These are phyloP conservation scores for Fusarium protoensiforme DNA, from an alignment of 2,329 filamentous ascomycete genomes.

Conservation along the genomic window DNA sequence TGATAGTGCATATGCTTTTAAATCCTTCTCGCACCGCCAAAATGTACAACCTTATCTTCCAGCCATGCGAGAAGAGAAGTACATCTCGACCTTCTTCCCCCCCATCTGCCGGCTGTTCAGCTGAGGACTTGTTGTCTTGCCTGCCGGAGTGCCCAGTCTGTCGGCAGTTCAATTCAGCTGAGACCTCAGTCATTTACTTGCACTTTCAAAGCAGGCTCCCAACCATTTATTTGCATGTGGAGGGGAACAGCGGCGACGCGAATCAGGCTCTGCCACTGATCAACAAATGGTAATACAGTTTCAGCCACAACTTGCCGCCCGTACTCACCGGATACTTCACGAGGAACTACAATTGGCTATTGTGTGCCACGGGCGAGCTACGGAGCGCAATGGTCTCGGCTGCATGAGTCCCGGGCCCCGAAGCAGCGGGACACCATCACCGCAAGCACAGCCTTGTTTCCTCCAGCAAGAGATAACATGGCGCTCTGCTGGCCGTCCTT, in stretches of 20 bases:
- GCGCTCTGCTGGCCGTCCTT: neutral
- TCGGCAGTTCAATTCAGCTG: neutral
- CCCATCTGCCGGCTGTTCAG: neutral
- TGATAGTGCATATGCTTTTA: neutral
- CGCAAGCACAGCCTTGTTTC: neutral
- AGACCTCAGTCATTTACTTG: neutral
- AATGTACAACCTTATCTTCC: neutral
- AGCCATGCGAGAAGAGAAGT: neutral
- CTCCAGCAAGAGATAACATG: neutral
- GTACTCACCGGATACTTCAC: neutral
- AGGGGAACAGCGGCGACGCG: neutral
- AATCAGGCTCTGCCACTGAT: neutral
- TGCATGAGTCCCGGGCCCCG: neutral
- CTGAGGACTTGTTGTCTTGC: neutral
- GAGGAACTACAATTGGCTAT: neutral
- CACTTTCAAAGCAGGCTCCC: neutral
- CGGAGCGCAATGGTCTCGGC: neutral
- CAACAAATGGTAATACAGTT: neutral
- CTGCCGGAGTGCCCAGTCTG: neutral
- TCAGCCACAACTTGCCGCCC: neutral
- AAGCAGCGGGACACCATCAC: neutral
- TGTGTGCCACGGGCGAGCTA: neutral
- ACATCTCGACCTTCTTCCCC: neutral
- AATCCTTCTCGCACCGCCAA: fast-evolving
- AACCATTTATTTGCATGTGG: neutral